Evolutionary conservation across 1,284 basidiomycete species (phyloP).

Genomic region (Pseudozyma thailandica): DNA sequence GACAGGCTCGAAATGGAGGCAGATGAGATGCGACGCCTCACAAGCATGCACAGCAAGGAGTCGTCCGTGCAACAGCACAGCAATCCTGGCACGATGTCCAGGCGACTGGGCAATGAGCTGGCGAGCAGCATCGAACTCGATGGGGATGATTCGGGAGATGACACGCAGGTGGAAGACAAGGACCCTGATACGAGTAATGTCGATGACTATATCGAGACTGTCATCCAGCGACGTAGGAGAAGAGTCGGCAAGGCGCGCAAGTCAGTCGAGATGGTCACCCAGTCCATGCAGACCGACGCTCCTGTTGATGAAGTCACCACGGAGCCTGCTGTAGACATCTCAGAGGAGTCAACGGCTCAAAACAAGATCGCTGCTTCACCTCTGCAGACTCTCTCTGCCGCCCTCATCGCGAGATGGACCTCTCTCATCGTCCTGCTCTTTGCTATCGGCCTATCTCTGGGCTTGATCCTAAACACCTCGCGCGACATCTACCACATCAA

Average conservation of each 20-base stretch:
- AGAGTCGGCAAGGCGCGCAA: constrained; percentile 38
- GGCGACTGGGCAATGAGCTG: constrained; percentile 43
- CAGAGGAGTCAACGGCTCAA: background rate
- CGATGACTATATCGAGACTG: constrained; percentile 47
- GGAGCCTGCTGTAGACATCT: background rate
- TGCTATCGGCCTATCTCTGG: constrained; percentile 26
- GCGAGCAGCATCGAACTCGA: constrained; percentile 37
- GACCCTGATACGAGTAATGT: constrained; percentile 39
- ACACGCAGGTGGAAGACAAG: constrained; percentile 44
- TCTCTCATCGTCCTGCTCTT: constrained; percentile 20
- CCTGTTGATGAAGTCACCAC: background rate
- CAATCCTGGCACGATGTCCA: constrained; percentile 27
- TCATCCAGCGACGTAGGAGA: constrained; percentile 44
- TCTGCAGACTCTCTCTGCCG: background rate
- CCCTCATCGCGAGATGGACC: constrained; percentile 9
- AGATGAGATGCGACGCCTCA: constrained; percentile 38
- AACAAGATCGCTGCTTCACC: background rate
- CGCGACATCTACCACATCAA: constrained; percentile 50
- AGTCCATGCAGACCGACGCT: constrained; percentile 36
- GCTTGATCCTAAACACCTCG: constrained; percentile 36
- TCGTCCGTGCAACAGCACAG: constrained; percentile 64
- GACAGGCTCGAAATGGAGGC: constrained; percentile 49
- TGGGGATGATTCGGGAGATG: constrained; percentile 34
- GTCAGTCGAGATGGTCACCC: constrained; percentile 39
- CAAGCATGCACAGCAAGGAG: constrained; percentile 37